Conservation (phyloP, 2,329 filamentous ascomycete species). For the Dendryphion nanum region DNA sequence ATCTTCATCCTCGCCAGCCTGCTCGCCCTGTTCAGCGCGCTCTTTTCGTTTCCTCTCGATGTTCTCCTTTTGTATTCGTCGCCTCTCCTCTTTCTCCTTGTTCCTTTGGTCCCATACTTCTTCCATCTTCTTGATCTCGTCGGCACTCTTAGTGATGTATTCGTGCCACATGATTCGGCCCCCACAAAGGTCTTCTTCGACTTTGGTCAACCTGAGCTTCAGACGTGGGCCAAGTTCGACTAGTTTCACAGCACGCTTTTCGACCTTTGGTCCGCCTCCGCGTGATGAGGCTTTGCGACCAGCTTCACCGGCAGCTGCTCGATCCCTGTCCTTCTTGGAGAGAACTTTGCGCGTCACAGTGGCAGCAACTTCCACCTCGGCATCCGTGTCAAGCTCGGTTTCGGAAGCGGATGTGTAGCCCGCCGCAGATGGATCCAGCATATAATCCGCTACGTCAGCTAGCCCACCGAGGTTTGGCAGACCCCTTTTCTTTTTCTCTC, state of each 20-base stretch:
- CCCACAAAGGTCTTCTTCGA: constrained; percentile 87
- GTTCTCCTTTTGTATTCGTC: constrained; percentile 82
- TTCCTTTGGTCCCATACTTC: constrained; percentile 75
- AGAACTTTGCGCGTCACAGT: constrained; percentile 61
- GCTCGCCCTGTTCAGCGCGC: constrained; percentile 45
- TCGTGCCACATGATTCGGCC: constrained; percentile 98
- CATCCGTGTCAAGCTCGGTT: constrained; percentile 90
- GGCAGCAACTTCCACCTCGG: constrained; percentile 81
- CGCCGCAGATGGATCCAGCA: constrained; percentile 73
- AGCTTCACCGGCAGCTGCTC: constrained; percentile 40
- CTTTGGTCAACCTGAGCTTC: constrained; percentile 86
- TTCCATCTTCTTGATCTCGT: constrained; percentile 76
- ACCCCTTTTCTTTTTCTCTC: constrained; percentile 58
- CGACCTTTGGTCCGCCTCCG: constrained; percentile 54
- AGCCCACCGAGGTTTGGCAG: constrained; percentile 88
- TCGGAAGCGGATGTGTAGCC: constrained; percentile 93
- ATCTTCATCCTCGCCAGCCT: constrained; percentile 40
- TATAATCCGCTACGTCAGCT: constrained; percentile 90
- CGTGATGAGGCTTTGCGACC: constrained; percentile 35
- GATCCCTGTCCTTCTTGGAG: constrained; percentile 52
- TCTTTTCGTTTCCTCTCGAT: constrained; percentile 79
- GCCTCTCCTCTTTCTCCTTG: constrained; percentile 78
- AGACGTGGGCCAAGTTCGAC: constrained; percentile 90
- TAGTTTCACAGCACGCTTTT: constrained; percentile 85
- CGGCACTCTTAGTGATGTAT: constrained; percentile 79